Conservation (phyloP, 2,329 filamentous ascomycete genomes). For the Epichloe scottii region DNA sequence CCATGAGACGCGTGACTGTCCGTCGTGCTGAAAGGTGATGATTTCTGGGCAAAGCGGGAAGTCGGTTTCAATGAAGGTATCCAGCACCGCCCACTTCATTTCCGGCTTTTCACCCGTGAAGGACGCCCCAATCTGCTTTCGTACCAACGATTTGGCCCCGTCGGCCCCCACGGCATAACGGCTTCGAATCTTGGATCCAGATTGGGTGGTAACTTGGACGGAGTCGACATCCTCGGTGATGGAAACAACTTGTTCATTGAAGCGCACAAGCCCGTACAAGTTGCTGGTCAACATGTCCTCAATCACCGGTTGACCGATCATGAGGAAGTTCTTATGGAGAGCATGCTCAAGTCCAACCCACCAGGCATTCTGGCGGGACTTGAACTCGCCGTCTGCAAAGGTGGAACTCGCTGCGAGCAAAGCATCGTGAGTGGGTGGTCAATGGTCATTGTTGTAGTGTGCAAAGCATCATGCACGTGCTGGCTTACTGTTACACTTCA, state of each 20-base stretch:
- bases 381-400: constrained; percentile 32
- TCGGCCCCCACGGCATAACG: constrained; percentile 39
- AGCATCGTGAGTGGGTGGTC: no score
- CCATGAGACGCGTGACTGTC: constrained; percentile 34
- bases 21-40: constrained; percentile 32
- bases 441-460: no score
- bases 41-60: constrained; percentile 34
- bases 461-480: neutral
- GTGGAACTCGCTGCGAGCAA: constrained; percentile 27
- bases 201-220: constrained; percentile 22
- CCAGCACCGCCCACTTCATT: constrained; percentile 36
- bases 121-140: constrained; percentile 24
- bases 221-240: constrained; percentile 47
- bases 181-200: constrained; percentile 20
- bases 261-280: constrained; percentile 22
- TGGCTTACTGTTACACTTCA: constrained; percentile 37
- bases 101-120: constrained; percentile 35
- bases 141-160: constrained; percentile 36
- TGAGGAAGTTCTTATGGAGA: constrained; percentile 34
- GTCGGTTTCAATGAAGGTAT: constrained; percentile 36
- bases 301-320: constrained; percentile 35
- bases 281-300: constrained; percentile 25
- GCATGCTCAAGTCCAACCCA: constrained; percentile 33
- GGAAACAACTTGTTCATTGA: constrained; percentile 23
- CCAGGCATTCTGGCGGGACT: constrained; percentile 34